Evolutionary conservation across 352 stramenopile species (phyloP), one percentile per base, ranked within the genome.

Genomic region (Phytophthora litchii): DNA sequence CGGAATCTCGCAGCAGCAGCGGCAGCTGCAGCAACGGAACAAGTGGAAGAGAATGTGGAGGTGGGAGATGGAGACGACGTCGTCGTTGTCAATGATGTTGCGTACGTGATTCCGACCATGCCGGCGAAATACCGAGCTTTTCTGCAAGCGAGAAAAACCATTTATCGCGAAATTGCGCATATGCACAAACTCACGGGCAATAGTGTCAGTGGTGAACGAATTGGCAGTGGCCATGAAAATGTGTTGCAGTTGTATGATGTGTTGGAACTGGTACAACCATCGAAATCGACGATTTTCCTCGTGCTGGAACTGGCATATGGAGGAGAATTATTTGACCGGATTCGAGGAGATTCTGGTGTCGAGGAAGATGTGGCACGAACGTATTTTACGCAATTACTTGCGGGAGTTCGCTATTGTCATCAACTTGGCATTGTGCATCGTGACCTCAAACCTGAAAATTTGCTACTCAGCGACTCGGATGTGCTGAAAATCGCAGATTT

Each of bases 381-480:
- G 4, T 98, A 97, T 62, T 97, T 97, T 56, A 71, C 59, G 43
- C 93, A 98, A 73, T 76, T 98, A 0, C 61, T 98, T 16, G 75
- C 74, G 1, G 93, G 93, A 7, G 86, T 98, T 31, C 60, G 87
- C 17, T 97, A 96, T 54, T 98, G 90, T 65, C 92, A 98, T 54
- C 76, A 94, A 32, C 67, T 94, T 12, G 91, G 92, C 20, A 97
- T 99, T 50, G 94, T 97, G 17, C 93, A 98, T 69, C 87, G 94
- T 37, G 95, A 99, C 62, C 78, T 99, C 10, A 99, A 99, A 70
- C 95, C 96, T 2, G 95, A 99, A 69, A 99, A 99, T 71, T 67
- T 99, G 42, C 78, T 99, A 27, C 78, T 91, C 54, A 98, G 81
- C 36, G 91, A 97, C 41, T 50, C 74, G 14, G 86, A 95, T 25